Base-by-base conservation (phyloP, 345 rosid genomes). In the Populus nigra region DNA sequence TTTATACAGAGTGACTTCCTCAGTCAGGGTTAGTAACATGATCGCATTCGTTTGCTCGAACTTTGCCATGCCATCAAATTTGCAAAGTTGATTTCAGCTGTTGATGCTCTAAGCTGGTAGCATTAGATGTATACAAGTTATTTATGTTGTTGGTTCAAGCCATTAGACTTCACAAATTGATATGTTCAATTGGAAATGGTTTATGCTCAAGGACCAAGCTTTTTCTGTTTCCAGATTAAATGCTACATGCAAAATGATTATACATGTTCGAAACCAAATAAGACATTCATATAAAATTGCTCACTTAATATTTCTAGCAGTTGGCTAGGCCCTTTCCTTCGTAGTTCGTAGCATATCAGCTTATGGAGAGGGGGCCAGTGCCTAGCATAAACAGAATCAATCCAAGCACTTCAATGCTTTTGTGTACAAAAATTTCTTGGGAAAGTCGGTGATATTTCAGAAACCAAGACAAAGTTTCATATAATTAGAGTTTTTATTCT, bases 401-500 rank as follows among this genome's bases (percentile, higher is more conserved):
- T 35, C 45, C 12, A 31, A 47, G 17, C 7, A 16, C 31, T 61
- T 35, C 8, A 45, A 27, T 73, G 68, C 70, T 36, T 68, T 39
- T 22, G 62, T 5, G n/a, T 57, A 38, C 5, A 61, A 8, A 73
- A 59, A 23, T 8, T 76, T 43, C 33, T n/a, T 45, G 2, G 25
- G 45, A 38, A 73, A 70, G 50, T 62, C 39, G 25, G 41, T 71
- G 68, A 69, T 63, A 41, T 47, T 67, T 17, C 57, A 33, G 66
- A 66, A 62, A 35, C 65, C 33, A 74, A 41, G 43, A 50, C 59
- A 69, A 74, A 69, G 47, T 69, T 62, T 23, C 68, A 65, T 72
- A 22, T 67, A 27, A 13, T 76, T 35, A 49, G 68, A 41, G 22
- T 10, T 68, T 74, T 79, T 76, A 39, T 69, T 77, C 65, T 53